These are phyloP conservation scores for Sclerotinia glacialis DNA, from an alignment of 2,329 filamentous ascomycete species.

Conservation along the genomic window DNA sequence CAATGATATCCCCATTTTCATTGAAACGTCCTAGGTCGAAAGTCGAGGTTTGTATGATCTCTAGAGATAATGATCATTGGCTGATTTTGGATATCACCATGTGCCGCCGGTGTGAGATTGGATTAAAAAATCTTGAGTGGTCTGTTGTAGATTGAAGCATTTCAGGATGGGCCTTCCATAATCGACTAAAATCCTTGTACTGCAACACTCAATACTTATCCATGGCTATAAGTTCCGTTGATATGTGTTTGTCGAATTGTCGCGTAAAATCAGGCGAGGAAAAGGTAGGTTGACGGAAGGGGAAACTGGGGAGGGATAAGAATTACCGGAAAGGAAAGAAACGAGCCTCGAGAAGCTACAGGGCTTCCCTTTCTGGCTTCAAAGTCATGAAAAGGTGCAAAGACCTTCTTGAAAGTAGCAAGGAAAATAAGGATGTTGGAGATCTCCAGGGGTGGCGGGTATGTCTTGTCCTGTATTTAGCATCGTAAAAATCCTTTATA, in stretches of 20 bases:
- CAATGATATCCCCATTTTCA: slow-evolving; percentile 1
- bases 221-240: slow-evolving; percentile 8
- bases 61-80: background rate
- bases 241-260: slow-evolving; percentile 10
- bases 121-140: background rate
- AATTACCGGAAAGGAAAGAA: slow-evolving; percentile 20
- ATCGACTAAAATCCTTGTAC: slow-evolving; percentile 16
- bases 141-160: slow-evolving; percentile 10
- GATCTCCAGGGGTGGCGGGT: slow-evolving; percentile 10
- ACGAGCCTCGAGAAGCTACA: slow-evolving; percentile 8
- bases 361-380: slow-evolving; percentile 12
- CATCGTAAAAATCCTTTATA: slow-evolving; percentile 11
- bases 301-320: slow-evolving; percentile 12
- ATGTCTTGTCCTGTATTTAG: slow-evolving; percentile 10
- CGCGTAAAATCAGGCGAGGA: slow-evolving; percentile 16
- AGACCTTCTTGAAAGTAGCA: background rate
- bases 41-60: slow-evolving; percentile 3
- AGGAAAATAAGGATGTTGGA: background rate
- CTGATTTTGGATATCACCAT: background rate
- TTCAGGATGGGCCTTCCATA: slow-evolving; percentile 9
- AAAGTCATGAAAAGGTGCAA: background rate
- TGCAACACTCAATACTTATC: slow-evolving; percentile 11
- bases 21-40: slow-evolving; percentile 1
- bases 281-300: background rate
- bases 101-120: background rate